Percentiles rank a stretch among this genome's conserved stretches.
Conservation (phyloP, 352 stramenopile species). For the Lagenidium sp. region DNA sequence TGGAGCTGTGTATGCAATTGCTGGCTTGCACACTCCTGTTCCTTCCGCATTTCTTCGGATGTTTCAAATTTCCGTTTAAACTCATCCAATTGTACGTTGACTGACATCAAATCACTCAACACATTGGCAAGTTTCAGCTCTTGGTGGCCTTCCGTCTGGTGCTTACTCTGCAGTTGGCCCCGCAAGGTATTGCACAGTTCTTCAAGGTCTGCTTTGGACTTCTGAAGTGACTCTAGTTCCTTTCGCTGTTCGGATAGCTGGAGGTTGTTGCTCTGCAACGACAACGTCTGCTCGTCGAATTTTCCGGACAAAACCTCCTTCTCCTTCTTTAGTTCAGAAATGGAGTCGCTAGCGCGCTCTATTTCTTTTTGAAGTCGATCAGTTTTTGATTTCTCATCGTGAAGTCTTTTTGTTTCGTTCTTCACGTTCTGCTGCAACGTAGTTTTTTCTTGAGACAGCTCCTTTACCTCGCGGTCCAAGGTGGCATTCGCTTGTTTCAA, state of each 20-base stretch:
- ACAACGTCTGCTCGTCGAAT: slow-evolving; percentile 39
- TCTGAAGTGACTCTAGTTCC: slow-evolving; percentile 33
- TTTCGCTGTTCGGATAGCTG: slow-evolving; percentile 50
- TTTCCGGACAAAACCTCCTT: slow-evolving; percentile 34
- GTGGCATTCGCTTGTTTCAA: slow-evolving; percentile 34
- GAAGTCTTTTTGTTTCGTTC: slow-evolving; percentile 23
- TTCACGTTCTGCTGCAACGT: slow-evolving; percentile 33
- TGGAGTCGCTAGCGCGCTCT: slow-evolving; percentile 10
- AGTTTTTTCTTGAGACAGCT: slow-evolving; percentile 33
- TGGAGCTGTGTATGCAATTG: slow-evolving; percentile 49
- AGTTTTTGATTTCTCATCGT: slow-evolving; percentile 18
- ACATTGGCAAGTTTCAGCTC: slow-evolving; percentile 61
- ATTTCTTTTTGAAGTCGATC: slow-evolving; percentile 46
- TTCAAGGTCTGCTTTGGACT: slow-evolving; percentile 67
- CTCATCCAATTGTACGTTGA: slow-evolving; percentile 71
- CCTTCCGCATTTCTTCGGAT: slow-evolving; percentile 55
- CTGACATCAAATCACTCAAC: slow-evolving; percentile 61
- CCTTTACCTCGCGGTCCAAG: slow-evolving; percentile 41
- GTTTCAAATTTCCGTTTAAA: slow-evolving; percentile 51
- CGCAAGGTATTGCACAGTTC: slow-evolving; percentile 44
- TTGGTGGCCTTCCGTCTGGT: slow-evolving; percentile 51
- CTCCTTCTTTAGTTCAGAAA: slow-evolving; percentile 42
- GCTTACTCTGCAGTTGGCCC: slow-evolving; percentile 45
- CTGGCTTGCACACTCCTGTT: slow-evolving; percentile 44
- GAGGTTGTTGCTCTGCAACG: slow-evolving; percentile 47